Evolutionary conservation across 148 eudicot species (phyloP).

Genomic region (Chenopodium quinoa): DNA sequence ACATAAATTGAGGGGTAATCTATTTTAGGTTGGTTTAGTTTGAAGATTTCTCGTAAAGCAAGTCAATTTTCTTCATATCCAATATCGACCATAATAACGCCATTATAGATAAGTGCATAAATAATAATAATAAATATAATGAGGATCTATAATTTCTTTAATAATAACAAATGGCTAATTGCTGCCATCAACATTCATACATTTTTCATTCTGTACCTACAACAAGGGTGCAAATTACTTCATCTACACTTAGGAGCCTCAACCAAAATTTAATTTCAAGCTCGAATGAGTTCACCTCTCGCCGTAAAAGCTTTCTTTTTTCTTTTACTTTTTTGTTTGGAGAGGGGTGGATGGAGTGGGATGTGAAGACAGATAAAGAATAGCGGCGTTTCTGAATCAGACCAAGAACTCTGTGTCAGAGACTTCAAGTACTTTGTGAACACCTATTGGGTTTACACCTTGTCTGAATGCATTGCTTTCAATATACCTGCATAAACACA

Average conservation of each 20-base stretch:
- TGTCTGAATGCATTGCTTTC: slow-evolving; percentile 83
- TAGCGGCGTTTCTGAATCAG: slow-evolving; percentile 30
- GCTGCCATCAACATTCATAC: neutral
- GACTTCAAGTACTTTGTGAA: slow-evolving; percentile 87
- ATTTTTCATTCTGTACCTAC: neutral
- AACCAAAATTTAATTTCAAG: slow-evolving; percentile 6
- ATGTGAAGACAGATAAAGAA: slow-evolving; percentile 12
- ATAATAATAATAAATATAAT: too few relatives aligned
- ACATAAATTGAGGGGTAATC: too few relatives aligned
- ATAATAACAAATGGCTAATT: neutral
- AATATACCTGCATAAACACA: slow-evolving; percentile 60
- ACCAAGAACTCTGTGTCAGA: slow-evolving; percentile 77
- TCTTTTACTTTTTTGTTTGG: neutral
- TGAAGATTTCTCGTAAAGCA: too few relatives aligned
- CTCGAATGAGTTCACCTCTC: neutral
- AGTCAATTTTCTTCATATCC: too few relatives aligned
- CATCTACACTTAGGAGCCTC: slow-evolving; percentile 17
- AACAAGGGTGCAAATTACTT: neutral
- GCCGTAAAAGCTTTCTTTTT: neutral
- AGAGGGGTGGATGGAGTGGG: neutral
- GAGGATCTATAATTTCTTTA: too few relatives aligned
- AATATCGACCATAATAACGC: too few relatives aligned
- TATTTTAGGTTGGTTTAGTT: too few relatives aligned
- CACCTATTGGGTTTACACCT: slow-evolving; percentile 87
- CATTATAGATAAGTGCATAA: too few relatives aligned